A percentile compares a stretch with the other conserved stretches of the same genome.
These are phyloP conservation scores for Jaenimonas drosophilae DNA, from an alignment of 208 protist species.

Conservation along the genomic window DNA sequence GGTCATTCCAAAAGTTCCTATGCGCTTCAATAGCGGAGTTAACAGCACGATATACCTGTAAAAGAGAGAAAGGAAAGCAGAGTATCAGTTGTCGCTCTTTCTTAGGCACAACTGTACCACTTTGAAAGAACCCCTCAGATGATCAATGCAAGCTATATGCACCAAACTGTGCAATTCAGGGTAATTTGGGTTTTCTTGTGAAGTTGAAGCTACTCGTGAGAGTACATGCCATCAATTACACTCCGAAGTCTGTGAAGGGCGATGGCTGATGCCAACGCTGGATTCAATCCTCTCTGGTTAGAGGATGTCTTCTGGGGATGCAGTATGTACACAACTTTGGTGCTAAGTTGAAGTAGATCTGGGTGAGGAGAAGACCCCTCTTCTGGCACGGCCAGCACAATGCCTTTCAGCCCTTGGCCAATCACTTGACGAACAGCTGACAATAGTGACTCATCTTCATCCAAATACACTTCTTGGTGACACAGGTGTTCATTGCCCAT, in stretches of 20 bases:
- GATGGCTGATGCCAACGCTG: slow-evolving; percentile 47
- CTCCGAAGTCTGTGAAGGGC: slow-evolving; percentile 53
- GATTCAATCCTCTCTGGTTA: slow-evolving; percentile 53
- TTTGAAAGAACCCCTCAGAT: too few relatives aligned
- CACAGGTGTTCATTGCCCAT: slow-evolving; percentile 14
- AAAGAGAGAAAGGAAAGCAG: too few relatives aligned
- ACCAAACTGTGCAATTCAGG: too few relatives aligned
- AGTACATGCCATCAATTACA: slow-evolving; percentile 19
- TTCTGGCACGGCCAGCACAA: slow-evolving; percentile 56
- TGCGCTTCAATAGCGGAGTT: too few relatives aligned
- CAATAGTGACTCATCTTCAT: slow-evolving; percentile 19
- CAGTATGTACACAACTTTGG: slow-evolving; percentile 24
- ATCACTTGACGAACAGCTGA: slow-evolving; percentile 17
- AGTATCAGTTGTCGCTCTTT: too few relatives aligned
- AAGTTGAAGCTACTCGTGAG: too few relatives aligned
- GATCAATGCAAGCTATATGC: too few relatives aligned
- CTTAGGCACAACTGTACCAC: too few relatives aligned
- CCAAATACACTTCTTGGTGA: slow-evolving; percentile 32
- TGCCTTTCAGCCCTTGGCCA: slow-evolving; percentile 18
- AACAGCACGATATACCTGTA: too few relatives aligned
- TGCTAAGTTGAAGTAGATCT: slow-evolving; percentile 11
- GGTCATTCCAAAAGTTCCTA: too few relatives aligned
- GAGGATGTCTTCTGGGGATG: slow-evolving; percentile 22
- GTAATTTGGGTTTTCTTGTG: too few relatives aligned
- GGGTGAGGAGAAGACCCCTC: slow-evolving; percentile 49